Evolutionary conservation across 108 stramenopile species (phyloP), one percentile per base, ranked within the genome.

Genomic region (Fistulifera pelliculosa): DNA sequence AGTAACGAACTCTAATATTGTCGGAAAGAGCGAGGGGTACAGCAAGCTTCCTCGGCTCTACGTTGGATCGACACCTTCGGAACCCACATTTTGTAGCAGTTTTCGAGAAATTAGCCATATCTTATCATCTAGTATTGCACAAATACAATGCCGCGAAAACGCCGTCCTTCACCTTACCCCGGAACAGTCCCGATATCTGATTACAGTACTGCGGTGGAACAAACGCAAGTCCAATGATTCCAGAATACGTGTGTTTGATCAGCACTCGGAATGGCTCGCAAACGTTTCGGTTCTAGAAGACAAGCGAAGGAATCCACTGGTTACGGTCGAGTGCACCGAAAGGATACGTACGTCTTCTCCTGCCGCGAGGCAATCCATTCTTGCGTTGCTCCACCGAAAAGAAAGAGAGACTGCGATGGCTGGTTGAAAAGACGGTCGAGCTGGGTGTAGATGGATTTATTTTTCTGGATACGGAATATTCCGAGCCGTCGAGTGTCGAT

Each of bases 391-490:
- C 68, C 73, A 21, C 71, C 82, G 40, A 83, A 82, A 61, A 81
- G 80, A 41, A 81, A 60, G 54, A 65, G 19, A 68, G 81, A 25
- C 62, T 66, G 24, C 81, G 80, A 73, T 51, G 73, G 43, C 61
- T 87, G 45, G 45, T 91, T 39, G 89, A 91, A 71, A 87, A 91
- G 44, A 75, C 71, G 22, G 87, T 85, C 0, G 89, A 91, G 61
- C 49, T 91, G 31, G 82, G 80, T 1, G 71, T 71, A 56, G 45
- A 78, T 51, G 49, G 76, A 66, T 42, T 68, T 22, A 0, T 25
- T 25, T 56, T 71, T 19, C 58, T 68, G 28, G 55, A 75, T 17
- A 74, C 68, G 18, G 66, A 68, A 25, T 67, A 47, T 52, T n/a
- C 17, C 43, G 44, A 45, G 21, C 12, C 60, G 11, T 54, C 61